Base-by-base conservation (phyloP, 73 alveolate species). In the Tetrahymena elliotti region DNA sequence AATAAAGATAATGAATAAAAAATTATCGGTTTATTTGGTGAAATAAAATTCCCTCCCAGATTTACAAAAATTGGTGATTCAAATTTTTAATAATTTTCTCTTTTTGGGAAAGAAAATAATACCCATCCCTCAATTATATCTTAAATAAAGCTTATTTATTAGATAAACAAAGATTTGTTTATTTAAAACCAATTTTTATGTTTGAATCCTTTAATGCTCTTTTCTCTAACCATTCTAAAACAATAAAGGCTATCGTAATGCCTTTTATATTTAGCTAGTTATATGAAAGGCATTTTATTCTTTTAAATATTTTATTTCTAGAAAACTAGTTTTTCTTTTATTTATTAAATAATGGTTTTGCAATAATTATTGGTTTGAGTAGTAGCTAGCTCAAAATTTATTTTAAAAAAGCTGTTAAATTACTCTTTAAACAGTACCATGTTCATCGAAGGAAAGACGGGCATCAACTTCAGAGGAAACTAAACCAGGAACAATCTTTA, bases 401-500 rank as follows among this genome's bases (percentile, higher is more conserved):
- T 8, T 47, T 4, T 47, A 47, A 47, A 47, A 47, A 8, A 4
- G 13, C 2, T 47, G 20, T 68, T 68, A 6, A 7, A 68, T 0
- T 68, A 68, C 96, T 53, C 93, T 94, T 27, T 94, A 94, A 33
- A 38, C 27, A 18, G 97, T 97, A 18, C 97, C 97, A 31, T 84
- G 96, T 39, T 95, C 97, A 83, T 97, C 99, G 93, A 97, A 97
- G 83, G 97, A 93, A 7, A 97, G 96, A 84, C 98, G 39, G n/a
- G 99, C 98, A 95, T 97, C 99, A 0, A 97, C 98, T 93, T 97
- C 98, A 6, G 98, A 95, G 0, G 98, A 97, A 16, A 97, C 98
- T 84, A 93, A 96, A 22, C 99, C 99, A 6, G 98, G 98, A 16
- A 97, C 97, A 22, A 95, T 93, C 24, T 97, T 96, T 33, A 97